Conservation (phyloP, 2,329 filamentous ascomycete species). For the Pseudopithomyces chartarum region DNA sequence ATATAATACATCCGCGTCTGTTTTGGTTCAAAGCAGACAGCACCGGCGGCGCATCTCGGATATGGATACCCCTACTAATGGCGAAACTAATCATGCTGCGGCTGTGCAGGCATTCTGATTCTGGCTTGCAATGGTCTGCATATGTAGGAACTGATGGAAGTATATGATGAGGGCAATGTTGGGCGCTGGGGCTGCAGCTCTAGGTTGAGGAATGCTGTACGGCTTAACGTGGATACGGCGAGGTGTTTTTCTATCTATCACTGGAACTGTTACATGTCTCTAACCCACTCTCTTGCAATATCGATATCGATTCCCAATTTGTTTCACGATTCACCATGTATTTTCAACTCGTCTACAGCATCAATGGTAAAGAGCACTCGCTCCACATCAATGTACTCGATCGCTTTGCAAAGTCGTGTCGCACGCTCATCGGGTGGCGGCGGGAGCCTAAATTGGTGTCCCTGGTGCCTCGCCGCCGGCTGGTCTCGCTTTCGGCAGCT, state of each 20-base stretch:
- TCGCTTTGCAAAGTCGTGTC: background rate
- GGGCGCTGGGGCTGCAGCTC: conserved; percentile 31
- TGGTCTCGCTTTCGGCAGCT: background rate
- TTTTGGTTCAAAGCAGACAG: conserved; percentile 33
- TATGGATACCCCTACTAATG: conserved; percentile 47
- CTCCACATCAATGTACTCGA: background rate
- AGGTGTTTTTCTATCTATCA: conserved; percentile 31
- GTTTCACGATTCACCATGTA: conserved; percentile 39
- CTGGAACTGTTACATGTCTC: conserved; percentile 21
- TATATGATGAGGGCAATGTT: conserved; percentile 40
- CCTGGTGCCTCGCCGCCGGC: background rate
- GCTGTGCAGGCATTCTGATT: conserved; percentile 27
- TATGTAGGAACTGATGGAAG: conserved; percentile 20
- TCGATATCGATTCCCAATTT: conserved; percentile 35
- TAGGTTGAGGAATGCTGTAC: conserved; percentile 30
- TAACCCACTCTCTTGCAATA: conserved; percentile 28
- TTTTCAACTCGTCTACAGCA: conserved; percentile 28
- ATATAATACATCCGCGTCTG: conserved; percentile 29
- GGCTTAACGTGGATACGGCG: conserved; percentile 44
- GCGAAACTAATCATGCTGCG: conserved; percentile 43
- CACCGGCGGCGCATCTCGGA: conserved; percentile 40
- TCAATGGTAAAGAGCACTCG: conserved; percentile 30
- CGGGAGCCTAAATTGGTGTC: background rate
- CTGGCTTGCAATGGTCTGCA: conserved; percentile 29
- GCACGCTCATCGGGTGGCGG: background rate